A percentile compares a stretch with the other conserved stretches of the same genome.
Conservation (phyloP, 2,329 filamentous ascomycete genomes). For the Torrubiella hemipterigena region DNA sequence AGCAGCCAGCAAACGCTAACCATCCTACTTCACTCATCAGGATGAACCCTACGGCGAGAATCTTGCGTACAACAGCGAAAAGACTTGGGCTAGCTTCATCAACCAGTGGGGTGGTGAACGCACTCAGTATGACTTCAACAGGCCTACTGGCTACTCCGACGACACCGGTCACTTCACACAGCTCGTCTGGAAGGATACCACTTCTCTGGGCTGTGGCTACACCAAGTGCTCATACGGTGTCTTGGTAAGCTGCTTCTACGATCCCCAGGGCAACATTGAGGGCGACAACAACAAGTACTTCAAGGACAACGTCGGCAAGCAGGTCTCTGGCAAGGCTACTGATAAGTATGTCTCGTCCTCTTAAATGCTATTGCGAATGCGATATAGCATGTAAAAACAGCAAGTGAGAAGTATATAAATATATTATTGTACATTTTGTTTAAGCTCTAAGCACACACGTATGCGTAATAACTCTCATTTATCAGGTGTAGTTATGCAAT, state of each 20-base stretch:
- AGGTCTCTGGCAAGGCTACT: slow-evolving; percentile 3
- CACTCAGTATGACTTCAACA: slow-evolving; percentile 42
- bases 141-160: slow-evolving; percentile 43
- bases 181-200: slow-evolving; percentile 57
- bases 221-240: slow-evolving; percentile 8
- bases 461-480: too few species aligned
- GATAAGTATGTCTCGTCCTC: too few species aligned
- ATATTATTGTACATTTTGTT: too few species aligned
- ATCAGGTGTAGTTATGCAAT: too few species aligned
- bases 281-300: slow-evolving; percentile 4
- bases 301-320: slow-evolving; percentile 3
- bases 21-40: neutral
- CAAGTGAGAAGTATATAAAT: too few species aligned
- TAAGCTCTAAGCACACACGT: too few species aligned
- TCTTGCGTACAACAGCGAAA: slow-evolving; percentile 1
- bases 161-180: slow-evolving; percentile 64
- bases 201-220: slow-evolving; percentile 41
- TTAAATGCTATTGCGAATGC: too few species aligned
- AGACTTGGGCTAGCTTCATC: neutral
- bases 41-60: slow-evolving; percentile 6
- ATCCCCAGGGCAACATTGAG: slow-evolving; percentile 3
- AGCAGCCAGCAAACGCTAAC: neutral
- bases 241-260: slow-evolving; percentile 3
- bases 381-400: too few species aligned
- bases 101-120: slow-evolving; percentile 28